Conservation (phyloP, 495 filamentous ascomycete genomes). For the Lasiosphaeriaceae sp. region DNA sequence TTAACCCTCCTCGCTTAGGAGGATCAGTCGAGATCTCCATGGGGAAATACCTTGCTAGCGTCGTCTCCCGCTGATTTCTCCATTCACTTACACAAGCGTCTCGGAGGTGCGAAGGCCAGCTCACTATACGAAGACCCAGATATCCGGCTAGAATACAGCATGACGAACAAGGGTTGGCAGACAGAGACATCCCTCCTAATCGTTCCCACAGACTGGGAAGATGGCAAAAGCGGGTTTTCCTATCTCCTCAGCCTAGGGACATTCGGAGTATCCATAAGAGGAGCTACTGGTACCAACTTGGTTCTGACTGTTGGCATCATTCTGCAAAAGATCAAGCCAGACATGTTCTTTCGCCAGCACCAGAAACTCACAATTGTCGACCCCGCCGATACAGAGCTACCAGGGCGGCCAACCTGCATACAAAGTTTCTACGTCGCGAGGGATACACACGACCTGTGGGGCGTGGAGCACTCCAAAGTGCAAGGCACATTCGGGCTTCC, state of each 20-base stretch:
- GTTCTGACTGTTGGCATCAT: not conserved
- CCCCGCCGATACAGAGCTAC: not conserved
- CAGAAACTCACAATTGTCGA: no score
- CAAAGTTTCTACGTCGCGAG: not conserved
- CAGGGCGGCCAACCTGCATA: not conserved
- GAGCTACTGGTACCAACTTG: no score
- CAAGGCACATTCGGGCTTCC: not conserved
- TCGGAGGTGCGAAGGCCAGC: not conserved
- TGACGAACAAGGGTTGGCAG: not conserved
- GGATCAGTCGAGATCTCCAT: not conserved
- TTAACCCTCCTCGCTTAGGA: conserved; percentile 21
- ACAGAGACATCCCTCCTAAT: not conserved
- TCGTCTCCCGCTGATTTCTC: not conserved
- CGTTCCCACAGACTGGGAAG: not conserved
- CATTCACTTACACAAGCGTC: not conserved
- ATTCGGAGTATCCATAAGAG: no score
- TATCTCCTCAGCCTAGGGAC: not conserved
- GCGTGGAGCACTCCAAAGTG: not conserved
- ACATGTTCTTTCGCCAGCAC: not conserved
- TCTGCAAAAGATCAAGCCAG: not conserved
- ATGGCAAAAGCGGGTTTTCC: not conserved
- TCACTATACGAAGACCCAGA: not conserved
- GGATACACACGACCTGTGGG: not conserved
- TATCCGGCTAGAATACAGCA: not conserved
- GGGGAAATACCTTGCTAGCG: not conserved